phyloP scores from a whole-genome alignment of 2,329 filamentous ascomycete species.

The Aspergillus tamarii region DNA sequence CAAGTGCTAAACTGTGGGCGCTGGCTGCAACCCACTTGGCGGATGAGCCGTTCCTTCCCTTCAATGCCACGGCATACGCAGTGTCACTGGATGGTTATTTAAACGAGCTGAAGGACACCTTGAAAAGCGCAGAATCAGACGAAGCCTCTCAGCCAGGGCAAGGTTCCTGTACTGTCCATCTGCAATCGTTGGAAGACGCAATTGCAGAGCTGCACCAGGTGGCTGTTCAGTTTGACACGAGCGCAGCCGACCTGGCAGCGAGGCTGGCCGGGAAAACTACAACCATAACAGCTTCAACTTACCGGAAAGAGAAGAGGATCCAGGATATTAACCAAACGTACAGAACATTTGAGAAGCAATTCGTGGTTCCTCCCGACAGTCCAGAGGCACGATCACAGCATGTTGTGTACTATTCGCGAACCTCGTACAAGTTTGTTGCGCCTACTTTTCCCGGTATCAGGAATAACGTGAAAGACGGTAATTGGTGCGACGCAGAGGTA shows the following conservation, averaged over 20 bases:
- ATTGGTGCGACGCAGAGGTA: not conserved
- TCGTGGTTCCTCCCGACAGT: not conserved
- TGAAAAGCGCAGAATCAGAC: no score
- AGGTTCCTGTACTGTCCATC: no score
- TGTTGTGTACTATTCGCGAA: not conserved
- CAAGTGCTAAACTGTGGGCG: not conserved
- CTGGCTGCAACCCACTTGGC: not conserved
- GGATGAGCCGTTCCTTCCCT: not conserved
- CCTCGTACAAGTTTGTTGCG: no score
- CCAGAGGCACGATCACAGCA: not conserved
- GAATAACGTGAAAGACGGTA: not conserved
- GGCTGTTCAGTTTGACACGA: not conserved
- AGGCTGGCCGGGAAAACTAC: no score
- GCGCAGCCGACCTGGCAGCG: no score
- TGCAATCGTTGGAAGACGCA: not conserved
- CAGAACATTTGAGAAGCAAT: not conserved
- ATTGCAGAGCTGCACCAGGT: not conserved
- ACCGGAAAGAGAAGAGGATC: not conserved
- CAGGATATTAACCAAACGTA: not conserved
- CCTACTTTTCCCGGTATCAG: not conserved
- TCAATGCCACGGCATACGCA: not conserved
- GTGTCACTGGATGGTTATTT: not conserved
- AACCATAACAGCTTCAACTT: no score
- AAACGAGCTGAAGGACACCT: not conserved
- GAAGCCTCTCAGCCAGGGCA: no score